A percentile compares a stretch with the other conserved stretches of the same genome.
These are phyloP conservation scores for Stephanodiscus minutulus DNA, from an alignment of 108 stramenopile species.

Conservation along the genomic window DNA sequence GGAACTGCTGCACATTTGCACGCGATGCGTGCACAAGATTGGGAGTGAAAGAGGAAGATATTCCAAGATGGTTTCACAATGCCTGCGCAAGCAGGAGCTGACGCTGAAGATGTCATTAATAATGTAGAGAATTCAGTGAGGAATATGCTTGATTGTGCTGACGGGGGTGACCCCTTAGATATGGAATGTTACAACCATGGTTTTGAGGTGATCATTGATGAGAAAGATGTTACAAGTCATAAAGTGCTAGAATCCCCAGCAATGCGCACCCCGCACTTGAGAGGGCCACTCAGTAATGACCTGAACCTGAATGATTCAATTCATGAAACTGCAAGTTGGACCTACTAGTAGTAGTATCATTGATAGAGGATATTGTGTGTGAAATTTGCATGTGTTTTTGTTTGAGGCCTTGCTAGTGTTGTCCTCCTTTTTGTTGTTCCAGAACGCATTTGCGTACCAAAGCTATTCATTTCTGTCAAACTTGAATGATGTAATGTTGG, in stretches of 20 bases:
- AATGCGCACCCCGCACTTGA: no score
- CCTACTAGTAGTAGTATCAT: no score
- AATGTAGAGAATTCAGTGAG: constrained; percentile 41
- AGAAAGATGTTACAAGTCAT: background rate
- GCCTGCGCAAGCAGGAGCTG: constrained; percentile 66
- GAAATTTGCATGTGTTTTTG: no score
- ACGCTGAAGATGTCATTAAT: constrained; percentile 62
- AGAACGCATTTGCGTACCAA: no score
- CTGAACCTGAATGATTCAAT: background rate
- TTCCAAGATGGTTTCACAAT: constrained; percentile 84
- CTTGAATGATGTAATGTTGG: no score
- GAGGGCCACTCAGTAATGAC: constrained; percentile 5
- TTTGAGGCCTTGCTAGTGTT: no score
- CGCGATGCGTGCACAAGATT: constrained; percentile 74
- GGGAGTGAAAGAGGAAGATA: constrained; percentile 75
- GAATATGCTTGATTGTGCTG: constrained; percentile 33
- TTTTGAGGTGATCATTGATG: constrained; percentile 46
- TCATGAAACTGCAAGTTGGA: background rate
- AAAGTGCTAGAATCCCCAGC: constrained; percentile 30
- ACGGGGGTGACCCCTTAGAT: constrained; percentile 16
- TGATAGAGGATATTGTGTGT: no score
- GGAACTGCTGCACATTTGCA: constrained; percentile 87
- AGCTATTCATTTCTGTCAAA: no score
- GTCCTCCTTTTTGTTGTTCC: no score
- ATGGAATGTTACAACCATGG: constrained; percentile 40